phyloP scores from a whole-genome alignment of 495 filamentous ascomycete species.

The Aspergillus kassunensis region DNA sequence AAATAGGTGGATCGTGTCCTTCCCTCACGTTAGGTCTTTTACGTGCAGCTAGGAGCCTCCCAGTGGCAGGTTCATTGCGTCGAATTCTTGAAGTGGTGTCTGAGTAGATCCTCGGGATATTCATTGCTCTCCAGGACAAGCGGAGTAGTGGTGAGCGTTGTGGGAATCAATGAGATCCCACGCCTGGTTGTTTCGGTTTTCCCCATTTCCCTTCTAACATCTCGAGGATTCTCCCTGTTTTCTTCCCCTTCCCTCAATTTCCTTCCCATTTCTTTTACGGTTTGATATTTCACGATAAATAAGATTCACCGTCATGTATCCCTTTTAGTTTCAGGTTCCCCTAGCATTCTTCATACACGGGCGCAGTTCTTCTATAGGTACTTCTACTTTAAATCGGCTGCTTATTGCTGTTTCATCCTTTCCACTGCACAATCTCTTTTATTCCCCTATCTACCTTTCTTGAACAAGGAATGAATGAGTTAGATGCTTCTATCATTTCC shows the following conservation, averaged over 20 bases:
- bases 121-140: background rate
- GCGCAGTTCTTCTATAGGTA: conserved; percentile 38
- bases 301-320: conserved; percentile 61
- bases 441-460: background rate
- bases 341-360: conserved; percentile 47
- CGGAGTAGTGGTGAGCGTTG: background rate
- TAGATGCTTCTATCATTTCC: no score
- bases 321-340: conserved; percentile 22
- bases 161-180: conserved; percentile 2
- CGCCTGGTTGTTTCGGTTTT: conserved; percentile 9
- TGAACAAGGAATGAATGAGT: no score
- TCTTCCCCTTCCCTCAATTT: conserved; percentile 4
- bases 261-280: conserved; percentile 14
- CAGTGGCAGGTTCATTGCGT: background rate
- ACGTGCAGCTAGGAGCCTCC: background rate
- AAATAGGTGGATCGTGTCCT: conserved; percentile 8
- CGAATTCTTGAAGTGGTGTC: conserved; percentile 9
- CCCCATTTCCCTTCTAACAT: conserved; percentile 13
- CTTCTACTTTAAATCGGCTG: conserved; percentile 19
- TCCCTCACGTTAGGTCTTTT: background rate
- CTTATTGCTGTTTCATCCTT: conserved; percentile 17
- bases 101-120: background rate
- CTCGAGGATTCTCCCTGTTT: conserved; percentile 18
- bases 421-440: background rate
- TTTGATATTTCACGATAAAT: conserved; percentile 46